Evolutionary conservation across 768 basidiomycete species (phyloP).

Genomic region (Rhodosporidiobolus odoratus): DNA sequence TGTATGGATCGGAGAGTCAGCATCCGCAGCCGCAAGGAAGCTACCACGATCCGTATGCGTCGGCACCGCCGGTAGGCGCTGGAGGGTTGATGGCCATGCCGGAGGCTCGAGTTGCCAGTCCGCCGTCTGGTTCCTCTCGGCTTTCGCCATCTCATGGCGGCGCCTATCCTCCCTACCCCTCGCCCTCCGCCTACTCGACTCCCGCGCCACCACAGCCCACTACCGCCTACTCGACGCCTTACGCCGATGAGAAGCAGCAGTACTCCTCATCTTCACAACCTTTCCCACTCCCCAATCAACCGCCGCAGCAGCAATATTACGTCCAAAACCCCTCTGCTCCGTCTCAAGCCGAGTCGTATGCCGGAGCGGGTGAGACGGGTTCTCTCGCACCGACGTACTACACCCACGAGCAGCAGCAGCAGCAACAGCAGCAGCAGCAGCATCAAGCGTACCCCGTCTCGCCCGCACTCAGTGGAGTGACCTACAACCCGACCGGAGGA

Average conservation of each 20-base stretch:
- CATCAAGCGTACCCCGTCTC: not conserved
- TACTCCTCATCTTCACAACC: not conserved
- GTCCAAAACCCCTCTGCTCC: slow-evolving; percentile 20
- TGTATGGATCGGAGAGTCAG: slow-evolving; percentile 9
- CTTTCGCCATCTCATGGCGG: slow-evolving; percentile 10
- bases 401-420: slow-evolving; percentile 9
- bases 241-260: not conserved
- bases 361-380: not conserved
- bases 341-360: not conserved
- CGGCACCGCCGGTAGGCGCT: not conserved
- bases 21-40: not conserved
- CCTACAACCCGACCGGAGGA: not conserved
- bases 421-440: not conserved
- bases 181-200: not conserved
- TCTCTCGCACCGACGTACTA: slow-evolving; percentile 27
- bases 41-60: slow-evolving; percentile 1
- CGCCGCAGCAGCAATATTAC: slow-evolving; percentile 10
- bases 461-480: not conserved
- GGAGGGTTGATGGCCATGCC: not conserved
- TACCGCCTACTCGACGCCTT: not conserved
- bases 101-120: not conserved
- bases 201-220: not conserved
- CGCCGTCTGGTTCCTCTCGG: not conserved
- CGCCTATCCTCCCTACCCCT: slow-evolving; percentile 24
- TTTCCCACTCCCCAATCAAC: slow-evolving; percentile 1